A percentile compares a stretch with the other conserved stretches of the same genome.
phyloP scores from a whole-genome alignment of 805 yeast genomes.

The Nakazawaea anatomiae region DNA sequence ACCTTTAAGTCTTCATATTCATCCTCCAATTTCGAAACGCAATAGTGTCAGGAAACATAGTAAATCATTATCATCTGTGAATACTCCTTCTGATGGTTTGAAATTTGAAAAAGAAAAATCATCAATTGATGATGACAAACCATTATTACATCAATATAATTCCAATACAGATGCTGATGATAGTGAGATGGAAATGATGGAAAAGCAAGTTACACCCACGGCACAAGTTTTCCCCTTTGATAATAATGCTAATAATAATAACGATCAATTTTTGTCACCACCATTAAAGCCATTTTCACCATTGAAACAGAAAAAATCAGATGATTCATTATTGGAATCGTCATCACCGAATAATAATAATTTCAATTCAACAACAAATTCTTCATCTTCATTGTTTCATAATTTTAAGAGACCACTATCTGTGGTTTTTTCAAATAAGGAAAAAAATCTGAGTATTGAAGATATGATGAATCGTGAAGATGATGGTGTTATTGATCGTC shows the following conservation, averaged over 20 bases:
- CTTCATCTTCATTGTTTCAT: constrained; percentile 3
- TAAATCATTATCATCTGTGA: constrained; percentile 40
- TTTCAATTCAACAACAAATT: neutral
- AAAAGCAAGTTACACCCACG: neutral
- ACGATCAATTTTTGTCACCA: constrained; percentile 1
- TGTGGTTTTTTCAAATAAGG: constrained; percentile 4
- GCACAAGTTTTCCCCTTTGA: constrained; percentile 1
- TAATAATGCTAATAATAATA: neutral
- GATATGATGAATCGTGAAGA: constrained; percentile 2
- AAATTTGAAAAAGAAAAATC: constrained; percentile 28
- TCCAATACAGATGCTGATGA: constrained; percentile 7
- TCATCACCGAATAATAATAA: no score
- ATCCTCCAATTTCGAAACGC: constrained; percentile 6
- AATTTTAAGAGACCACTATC: constrained; percentile 10
- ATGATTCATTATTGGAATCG: neutral
- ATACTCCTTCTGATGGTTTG: constrained; percentile 32
- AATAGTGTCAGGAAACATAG: constrained; percentile 24
- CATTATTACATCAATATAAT: constrained; percentile 2
- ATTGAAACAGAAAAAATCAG: constrained; percentile 4
- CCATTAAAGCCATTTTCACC: constrained; percentile 3
- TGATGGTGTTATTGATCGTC: neutral
- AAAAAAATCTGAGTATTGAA: constrained; percentile 8
- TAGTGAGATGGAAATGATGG: constrained; percentile 2
- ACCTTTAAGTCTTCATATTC: neutral
- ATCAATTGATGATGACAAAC: constrained; percentile 14